Evolutionary conservation across 1,284 basidiomycete genomes (phyloP), one percentile per base, ranked within the genome.

Genomic region (Malassezia brasiliensis): DNA sequence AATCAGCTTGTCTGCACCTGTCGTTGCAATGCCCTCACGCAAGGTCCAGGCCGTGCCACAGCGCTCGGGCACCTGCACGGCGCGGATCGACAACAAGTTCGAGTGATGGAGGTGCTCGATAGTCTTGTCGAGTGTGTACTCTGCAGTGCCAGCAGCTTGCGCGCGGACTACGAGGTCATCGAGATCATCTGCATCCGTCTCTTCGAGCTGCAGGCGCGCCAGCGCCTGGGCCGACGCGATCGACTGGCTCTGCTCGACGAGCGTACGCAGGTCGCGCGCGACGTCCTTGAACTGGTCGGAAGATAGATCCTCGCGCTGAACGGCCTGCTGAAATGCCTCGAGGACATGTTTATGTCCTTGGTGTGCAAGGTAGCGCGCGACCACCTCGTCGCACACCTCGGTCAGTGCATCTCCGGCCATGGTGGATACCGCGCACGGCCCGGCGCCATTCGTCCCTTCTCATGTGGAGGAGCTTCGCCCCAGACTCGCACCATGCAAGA

Each of bases 11-110:
- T 73, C 69, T 1, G 70, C 70, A 2, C 59, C 65, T 0, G 66
- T 64, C 7, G 63, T 64, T 14, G 63, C 64, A 14, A 66, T 28
- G 8, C 32, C 7, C 38, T 17, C 12, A 2, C 6, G 17, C 17
- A 11, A 8, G 5, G 25, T 9, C 42, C 42, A 9, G 1, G 10
- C 15, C 5, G 7, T 5, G 11, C 17, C n/a, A 10, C 6, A 5
- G 45, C 15, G 11, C 60, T 15, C 36, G 47, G 36, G 44, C 53
- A 60, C 35, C 45, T 22, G 42, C 57, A 65, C 19, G 36, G 41
- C 31, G 3, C 42, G 22, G 17, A 72, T 53, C 22, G 66, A 66
- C 38, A 73, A 61, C 44, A 72, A 66, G 57, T 73, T 73, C 44
- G 60, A 50, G 1, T 60, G 56, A 34, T 73, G 70, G 12, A 73